Base-by-base conservation (phyloP, 352 stramenopile species). In the Globisporangium splendens region DNA sequence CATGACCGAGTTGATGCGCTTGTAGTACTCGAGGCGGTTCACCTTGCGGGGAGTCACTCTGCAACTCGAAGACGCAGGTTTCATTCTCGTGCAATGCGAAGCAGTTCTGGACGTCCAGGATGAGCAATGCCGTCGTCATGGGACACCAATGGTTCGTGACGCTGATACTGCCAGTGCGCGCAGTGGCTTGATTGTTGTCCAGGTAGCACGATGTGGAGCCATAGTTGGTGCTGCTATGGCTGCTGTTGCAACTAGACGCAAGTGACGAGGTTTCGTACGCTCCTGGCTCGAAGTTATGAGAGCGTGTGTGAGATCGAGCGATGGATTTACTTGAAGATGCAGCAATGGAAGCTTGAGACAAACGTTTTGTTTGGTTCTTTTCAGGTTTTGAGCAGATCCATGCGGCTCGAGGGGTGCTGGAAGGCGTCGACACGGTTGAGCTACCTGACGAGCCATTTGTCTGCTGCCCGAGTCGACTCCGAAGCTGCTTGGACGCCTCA, bases 21-120 rank as follows among this genome's bases (percentile, higher is more conserved):
- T 74, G 61, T 82, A 86, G 52, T 80, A 81, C 31, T 66, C 49
- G 15, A 53, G 31, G 28, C 28, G 28, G 47, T 60, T 62, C 28
- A 48, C 52, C 20, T 50, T n/a, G n/a, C n/a, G n/a, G n/a, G n/a
- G 35, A 52, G 18, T 51, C 28, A 10, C 28, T 35, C 28, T 35
- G 56, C 33, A 70, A 41, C 38, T 57, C 31, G 1, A 73, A 35
- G 28, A 35, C 21, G 8, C 54, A 68, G 22, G 56, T 56, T 10
- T 68, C 61, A 46, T 72, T 67, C 14, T 82, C 55, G 17, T 56
- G 53, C 10, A 78, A 61, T 4, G 62, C 65, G 50, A 88, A 91
- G 55, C 87, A 88, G 57, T 91, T 87, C 60, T 91, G 79, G 7
- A 87, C 56, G 54, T 91, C 81, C 52, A 91, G 20, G 22, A 91